These are phyloP conservation scores for Fagopyrum homotropicum DNA, from an alignment of 148 eudicot species.

Conservation along the genomic window DNA sequence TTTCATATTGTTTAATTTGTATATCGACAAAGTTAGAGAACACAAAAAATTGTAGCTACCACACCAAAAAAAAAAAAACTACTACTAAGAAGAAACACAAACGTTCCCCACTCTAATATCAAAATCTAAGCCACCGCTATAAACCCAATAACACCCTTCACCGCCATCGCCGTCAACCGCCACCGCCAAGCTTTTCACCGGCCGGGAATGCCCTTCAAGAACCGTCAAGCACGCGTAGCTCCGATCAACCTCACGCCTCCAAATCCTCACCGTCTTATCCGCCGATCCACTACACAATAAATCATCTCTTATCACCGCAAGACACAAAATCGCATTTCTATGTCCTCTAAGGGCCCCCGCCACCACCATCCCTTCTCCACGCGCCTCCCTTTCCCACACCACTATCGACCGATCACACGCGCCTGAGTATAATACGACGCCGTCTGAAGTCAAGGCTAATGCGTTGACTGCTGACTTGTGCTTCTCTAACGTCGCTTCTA, in stretches of 20 bases:
- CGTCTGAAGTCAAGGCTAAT: slow-evolving; percentile 32
- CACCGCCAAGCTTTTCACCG: slow-evolving; percentile 77
- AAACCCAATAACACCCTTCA: background rate
- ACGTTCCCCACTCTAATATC: background rate
- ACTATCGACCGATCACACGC: slow-evolving; percentile 62
- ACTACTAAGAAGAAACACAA: background rate
- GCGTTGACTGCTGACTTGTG: slow-evolving; percentile 68
- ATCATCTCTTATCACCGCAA: slow-evolving; percentile 40
- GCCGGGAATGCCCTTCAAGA: slow-evolving; percentile 60
- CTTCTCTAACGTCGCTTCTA: slow-evolving; percentile 41
- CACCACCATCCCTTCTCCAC: slow-evolving; percentile 24
- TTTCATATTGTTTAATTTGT: too few species aligned
- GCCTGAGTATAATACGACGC: slow-evolving; percentile 38
- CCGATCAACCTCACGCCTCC: slow-evolving; percentile 52
- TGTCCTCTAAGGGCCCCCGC: slow-evolving; percentile 67
- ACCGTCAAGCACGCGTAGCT: slow-evolving; percentile 52
- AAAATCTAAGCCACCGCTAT: slow-evolving; percentile 3
- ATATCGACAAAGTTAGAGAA: too few species aligned
- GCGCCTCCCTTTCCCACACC: slow-evolving; percentile 44
- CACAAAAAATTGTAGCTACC: too few species aligned
- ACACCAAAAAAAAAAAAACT: background rate
- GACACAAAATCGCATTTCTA: slow-evolving; percentile 55
- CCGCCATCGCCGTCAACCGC: background rate
- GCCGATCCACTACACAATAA: slow-evolving; percentile 82
- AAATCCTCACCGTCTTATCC: slow-evolving; percentile 74